Evolutionary conservation across 768 basidiomycete species (phyloP).

Genomic region (Mycena vulgaris): DNA sequence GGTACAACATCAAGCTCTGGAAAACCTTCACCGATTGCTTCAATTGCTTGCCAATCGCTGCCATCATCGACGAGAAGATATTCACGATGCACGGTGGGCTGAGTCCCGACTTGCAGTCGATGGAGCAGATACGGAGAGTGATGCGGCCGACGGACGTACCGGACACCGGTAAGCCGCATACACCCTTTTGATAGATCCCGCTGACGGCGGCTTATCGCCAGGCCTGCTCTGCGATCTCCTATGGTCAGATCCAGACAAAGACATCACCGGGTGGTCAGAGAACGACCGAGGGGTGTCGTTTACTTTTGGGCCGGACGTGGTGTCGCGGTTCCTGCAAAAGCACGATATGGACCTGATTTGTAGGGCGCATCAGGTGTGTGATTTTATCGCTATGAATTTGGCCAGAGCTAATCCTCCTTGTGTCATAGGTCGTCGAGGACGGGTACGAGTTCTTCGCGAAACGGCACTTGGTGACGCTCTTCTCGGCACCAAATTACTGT

Average conservation of each 20-base stretch:
- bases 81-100: constrained; percentile 99
- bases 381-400: constrained; percentile 3
- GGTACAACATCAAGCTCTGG: constrained; percentile 99
- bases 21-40: constrained; percentile 99
- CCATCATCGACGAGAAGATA: constrained; percentile 99
- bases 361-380: constrained; percentile 94
- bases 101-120: constrained; percentile 97
- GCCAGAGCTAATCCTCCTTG: not conserved
- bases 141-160: constrained; percentile 99
- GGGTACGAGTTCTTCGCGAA: constrained; percentile 99
- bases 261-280: constrained; percentile 99
- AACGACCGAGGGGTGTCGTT: constrained; percentile 99
- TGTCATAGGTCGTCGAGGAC: constrained; percentile 92
- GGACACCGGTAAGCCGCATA: constrained; percentile 83
- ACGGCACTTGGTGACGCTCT: constrained; percentile 95
- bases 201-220: constrained; percentile 45
- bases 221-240: constrained; percentile 96
- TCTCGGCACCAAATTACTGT: constrained; percentile 97
- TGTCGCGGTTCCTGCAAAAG: constrained; percentile 98
- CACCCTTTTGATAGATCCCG: not conserved
- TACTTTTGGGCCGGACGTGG: constrained; percentile 98
- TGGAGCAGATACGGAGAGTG: constrained; percentile 99
- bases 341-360: constrained; percentile 99
- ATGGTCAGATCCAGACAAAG: constrained; percentile 99
- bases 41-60: constrained; percentile 99